Evolutionary conservation across 2,329 filamentous ascomycete genomes (phyloP), one percentile per base, ranked within the genome.

Genomic region (Neurospora sp.): DNA sequence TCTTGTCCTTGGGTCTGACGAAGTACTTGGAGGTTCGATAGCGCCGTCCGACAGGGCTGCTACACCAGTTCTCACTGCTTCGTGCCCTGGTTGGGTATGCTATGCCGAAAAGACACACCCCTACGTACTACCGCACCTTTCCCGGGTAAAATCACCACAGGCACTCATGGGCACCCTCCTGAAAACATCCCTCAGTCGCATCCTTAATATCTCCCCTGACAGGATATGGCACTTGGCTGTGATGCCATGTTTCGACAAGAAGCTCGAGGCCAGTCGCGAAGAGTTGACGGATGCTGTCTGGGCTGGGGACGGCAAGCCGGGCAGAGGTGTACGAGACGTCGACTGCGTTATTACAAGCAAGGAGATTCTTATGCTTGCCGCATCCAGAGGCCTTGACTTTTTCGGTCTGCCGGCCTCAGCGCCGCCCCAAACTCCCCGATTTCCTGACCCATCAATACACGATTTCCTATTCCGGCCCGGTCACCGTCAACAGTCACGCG

Each of bases 161-260:
- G 95, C 96, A 36, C 82, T 99, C 68, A 91, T 92, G 73, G 96
- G 96, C 12, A 97, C 93, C 0, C 85, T 98, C 57, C 79, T 99
- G 69, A 99, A 99, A 81, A 95, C 93, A 0, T 88, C 91, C 0
- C 82, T 99, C 41, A 93, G 91, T 79, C 88, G 87, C 74, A 86
- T 83, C 68, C 85, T 94, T 72, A 88, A 88, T 40, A 88, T 97
- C 67, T 80, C 90, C 0, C 91, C 93, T 0, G 89, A 90, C 72
- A 88, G 89, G 74, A 93, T 99, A 78, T 99, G 95, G 92, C 95
- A 98, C 80, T 81, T 98, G 68, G 93, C 95, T 12, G 86, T 99
- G 66, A 99, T 99, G 96, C 96, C 96, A 23, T 99, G 96, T 80
- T 98, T 99, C 79, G 96, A 99, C 80, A 99, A 99, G 84, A 99